These are phyloP conservation scores for Parachaetomium inaequale DNA, from an alignment of 495 filamentous ascomycete species.

Conservation along the genomic window DNA sequence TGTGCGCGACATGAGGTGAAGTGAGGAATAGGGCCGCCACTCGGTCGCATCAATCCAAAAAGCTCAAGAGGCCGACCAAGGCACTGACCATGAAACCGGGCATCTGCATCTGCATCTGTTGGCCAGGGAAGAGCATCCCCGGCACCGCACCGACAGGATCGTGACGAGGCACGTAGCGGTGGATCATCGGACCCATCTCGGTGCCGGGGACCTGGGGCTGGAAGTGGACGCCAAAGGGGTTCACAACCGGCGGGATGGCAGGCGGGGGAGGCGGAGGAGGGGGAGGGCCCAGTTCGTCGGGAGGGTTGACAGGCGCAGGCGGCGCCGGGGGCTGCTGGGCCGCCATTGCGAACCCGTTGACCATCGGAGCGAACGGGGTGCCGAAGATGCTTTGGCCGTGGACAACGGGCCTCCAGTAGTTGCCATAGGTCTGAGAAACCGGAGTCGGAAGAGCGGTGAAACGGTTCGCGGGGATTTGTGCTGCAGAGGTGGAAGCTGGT, in stretches of 20 bases:
- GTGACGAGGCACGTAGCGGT: constrained; percentile 45
- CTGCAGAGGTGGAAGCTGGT: not conserved
- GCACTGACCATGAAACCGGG: constrained; percentile 7
- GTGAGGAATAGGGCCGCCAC: not conserved
- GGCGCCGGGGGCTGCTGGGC: not conserved
- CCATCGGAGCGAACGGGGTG: not conserved
- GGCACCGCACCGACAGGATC: constrained; percentile 25
- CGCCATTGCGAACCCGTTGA: not conserved
- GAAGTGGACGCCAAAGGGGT: constrained; percentile 35
- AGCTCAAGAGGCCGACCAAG: not conserved
- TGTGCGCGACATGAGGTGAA: not conserved
- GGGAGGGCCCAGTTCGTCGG: constrained; percentile 6
- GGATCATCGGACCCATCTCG: constrained; percentile 40
- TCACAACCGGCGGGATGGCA: constrained; percentile 15
- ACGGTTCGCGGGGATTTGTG: not conserved
- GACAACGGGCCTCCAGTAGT: not conserved
- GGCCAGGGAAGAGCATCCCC: not conserved
- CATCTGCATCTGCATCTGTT: too few species aligned
- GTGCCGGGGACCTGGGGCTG: constrained; percentile 49
- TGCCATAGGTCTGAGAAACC: not conserved
- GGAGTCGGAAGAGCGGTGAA: not conserved
- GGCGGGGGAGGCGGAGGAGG: constrained; percentile 12
- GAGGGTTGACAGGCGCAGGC: constrained; percentile 2
- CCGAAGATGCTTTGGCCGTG: not conserved
- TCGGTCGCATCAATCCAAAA: not conserved